Percentiles rank a stretch among this genome's conserved stretches.
Conservation (phyloP, 257 asterid genomes). For the Coffea eugenioides region DNA sequence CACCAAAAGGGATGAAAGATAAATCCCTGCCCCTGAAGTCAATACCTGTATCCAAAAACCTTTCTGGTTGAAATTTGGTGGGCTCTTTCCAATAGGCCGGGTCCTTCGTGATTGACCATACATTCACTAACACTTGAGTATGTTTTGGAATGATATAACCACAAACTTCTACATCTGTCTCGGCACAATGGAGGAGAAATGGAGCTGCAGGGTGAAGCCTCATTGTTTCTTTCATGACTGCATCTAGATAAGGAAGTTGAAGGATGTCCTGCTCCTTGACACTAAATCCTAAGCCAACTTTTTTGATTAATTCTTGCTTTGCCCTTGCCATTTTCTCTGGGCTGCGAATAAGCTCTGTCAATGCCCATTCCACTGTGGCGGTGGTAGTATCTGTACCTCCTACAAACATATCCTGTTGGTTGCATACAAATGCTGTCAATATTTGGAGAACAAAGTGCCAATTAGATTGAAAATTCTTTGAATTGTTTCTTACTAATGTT, state of each 20-base stretch:
- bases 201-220: constrained; percentile 29
- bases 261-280: constrained; percentile 23
- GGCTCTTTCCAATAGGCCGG: constrained; percentile 28
- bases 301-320: constrained; percentile 20
- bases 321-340: constrained; percentile 23
- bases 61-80: constrained; percentile 25
- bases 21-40: constrained; percentile 28
- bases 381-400: constrained; percentile 37
- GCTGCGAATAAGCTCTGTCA: constrained; percentile 33
- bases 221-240: constrained; percentile 27
- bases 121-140: constrained; percentile 16
- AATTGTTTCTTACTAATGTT: no score
- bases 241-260: constrained; percentile 24
- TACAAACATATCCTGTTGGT: constrained; percentile 26
- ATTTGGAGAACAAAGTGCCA: not conserved
- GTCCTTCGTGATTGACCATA: constrained; percentile 31
- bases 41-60: constrained; percentile 23
- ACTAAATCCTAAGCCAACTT: not conserved
- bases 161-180: constrained; percentile 18
- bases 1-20: constrained; percentile 23
- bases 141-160: constrained; percentile 12
- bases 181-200: constrained; percentile 32
- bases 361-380: constrained; percentile 31
- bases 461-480: no score
- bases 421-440: not conserved